Conservation (phyloP, 2,329 filamentous ascomycete genomes). For the Aureobasidium leucospermi region DNA sequence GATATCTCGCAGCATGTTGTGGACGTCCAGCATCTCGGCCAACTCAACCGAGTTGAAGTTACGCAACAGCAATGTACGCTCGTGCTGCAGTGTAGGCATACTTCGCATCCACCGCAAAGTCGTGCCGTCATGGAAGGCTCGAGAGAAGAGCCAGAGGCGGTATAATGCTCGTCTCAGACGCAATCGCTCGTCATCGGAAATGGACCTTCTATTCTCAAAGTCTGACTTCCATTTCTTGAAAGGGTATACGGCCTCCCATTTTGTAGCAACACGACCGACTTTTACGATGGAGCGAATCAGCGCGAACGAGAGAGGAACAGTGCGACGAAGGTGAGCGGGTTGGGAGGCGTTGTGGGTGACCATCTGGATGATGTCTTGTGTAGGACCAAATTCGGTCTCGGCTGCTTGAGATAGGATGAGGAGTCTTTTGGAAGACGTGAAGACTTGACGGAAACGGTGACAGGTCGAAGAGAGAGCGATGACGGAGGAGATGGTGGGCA, state of each 20-base stretch:
- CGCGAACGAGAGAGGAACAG: slow-evolving; percentile 47
- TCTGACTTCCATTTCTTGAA: slow-evolving; percentile 56
- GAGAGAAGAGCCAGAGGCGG: slow-evolving; percentile 53
- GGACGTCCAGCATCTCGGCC: slow-evolving; percentile 53
- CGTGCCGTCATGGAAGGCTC: slow-evolving; percentile 49
- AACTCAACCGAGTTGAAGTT: slow-evolving; percentile 51
- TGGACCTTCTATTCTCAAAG: slow-evolving; percentile 47
- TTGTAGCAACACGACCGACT: slow-evolving; percentile 47
- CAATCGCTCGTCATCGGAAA: slow-evolving; percentile 44
- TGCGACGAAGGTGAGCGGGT: slow-evolving; percentile 47
- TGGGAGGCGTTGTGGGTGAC: slow-evolving; percentile 55
- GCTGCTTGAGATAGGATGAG: slow-evolving; percentile 47
- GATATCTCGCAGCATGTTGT: slow-evolving; percentile 48
- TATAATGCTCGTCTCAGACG: slow-evolving; percentile 51
- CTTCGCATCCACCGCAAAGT: slow-evolving; percentile 46
- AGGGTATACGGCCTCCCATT: slow-evolving; percentile 55
- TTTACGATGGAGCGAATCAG: slow-evolving; percentile 49
- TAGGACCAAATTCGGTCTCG: slow-evolving; percentile 50
- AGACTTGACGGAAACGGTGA: slow-evolving; percentile 47
- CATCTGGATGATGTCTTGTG: slow-evolving; percentile 52
- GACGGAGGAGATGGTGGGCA: slow-evolving; percentile 45
- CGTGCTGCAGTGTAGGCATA: slow-evolving; percentile 38
- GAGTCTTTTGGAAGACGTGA: slow-evolving; percentile 46
- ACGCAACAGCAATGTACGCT: slow-evolving; percentile 50
- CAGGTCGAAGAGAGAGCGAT: slow-evolving; percentile 49